Conservation (phyloP, 306 rosid genomes). For the Cucurbita ficifolia region DNA sequence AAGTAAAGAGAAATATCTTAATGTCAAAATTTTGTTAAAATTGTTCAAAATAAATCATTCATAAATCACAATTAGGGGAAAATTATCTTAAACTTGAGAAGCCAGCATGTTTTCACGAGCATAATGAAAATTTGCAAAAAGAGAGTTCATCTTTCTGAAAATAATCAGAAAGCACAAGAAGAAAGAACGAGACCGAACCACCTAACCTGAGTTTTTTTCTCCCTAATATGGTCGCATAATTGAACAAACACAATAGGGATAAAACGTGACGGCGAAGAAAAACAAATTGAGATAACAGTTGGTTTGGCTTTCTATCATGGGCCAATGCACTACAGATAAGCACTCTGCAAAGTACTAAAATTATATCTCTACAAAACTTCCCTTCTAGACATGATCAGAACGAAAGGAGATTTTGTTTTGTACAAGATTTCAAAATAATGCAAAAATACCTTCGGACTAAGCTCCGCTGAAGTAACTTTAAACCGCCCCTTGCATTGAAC, state of each 20-base stretch:
- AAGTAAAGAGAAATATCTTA: background rate
- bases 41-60: background rate
- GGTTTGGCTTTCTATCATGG: background rate
- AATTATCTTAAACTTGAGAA: background rate
- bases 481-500: slow-evolving; percentile 81
- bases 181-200: background rate
- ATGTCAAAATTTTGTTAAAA: background rate
- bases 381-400: background rate
- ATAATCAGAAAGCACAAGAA: background rate
- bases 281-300: background rate
- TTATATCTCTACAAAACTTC: background rate
- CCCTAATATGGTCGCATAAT: background rate
- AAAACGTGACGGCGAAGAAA: background rate
- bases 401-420: background rate
- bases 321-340: background rate
- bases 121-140: background rate
- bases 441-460: slow-evolving; percentile 57
- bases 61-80: background rate
- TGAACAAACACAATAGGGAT: background rate
- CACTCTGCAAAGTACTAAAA: background rate
- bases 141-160: background rate
- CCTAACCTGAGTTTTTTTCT: background rate
- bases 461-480: slow-evolving; percentile 74
- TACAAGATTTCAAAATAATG: slow-evolving; percentile 2
- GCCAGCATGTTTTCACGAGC: background rate